Percentiles rank a stretch among this genome's conserved stretches.
phyloP scores from a whole-genome alignment of 2,329 filamentous ascomycete species.

The Ophiocordyceps robertsii region DNA sequence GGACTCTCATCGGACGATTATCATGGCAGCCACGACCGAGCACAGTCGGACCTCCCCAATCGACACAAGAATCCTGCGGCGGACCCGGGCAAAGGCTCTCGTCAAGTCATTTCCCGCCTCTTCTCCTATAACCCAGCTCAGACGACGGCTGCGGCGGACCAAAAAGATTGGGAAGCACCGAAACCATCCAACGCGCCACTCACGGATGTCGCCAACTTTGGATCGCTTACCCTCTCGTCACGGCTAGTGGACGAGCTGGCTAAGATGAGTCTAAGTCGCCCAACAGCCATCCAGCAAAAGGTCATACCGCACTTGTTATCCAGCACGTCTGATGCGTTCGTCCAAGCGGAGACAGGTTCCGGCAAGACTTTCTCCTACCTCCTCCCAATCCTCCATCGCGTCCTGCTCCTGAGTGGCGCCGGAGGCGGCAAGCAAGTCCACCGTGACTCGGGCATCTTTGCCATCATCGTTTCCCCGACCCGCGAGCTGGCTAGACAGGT shows the following conservation, averaged over 20 bases:
- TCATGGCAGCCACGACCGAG: slow-evolving; percentile 2
- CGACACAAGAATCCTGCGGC: slow-evolving; percentile 10
- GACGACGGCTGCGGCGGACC: slow-evolving; percentile 43
- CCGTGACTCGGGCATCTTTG: slow-evolving; percentile 80
- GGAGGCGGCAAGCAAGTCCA: slow-evolving; percentile 47
- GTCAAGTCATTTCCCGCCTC: slow-evolving; percentile 72
- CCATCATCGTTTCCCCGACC: slow-evolving; percentile 86
- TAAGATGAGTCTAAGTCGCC: slow-evolving; percentile 79
- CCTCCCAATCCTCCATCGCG: slow-evolving; percentile 77
- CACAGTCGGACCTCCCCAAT: slow-evolving; percentile 4
- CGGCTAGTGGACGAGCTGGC: slow-evolving; percentile 70
- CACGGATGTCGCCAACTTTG: slow-evolving; percentile 74
- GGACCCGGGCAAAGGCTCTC: slow-evolving; percentile 10
- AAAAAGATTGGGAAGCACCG: slow-evolving; percentile 38
- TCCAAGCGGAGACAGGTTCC: slow-evolving; percentile 93
- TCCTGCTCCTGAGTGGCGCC: slow-evolving; percentile 59
- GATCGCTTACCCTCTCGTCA: slow-evolving; percentile 68
- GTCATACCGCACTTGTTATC: slow-evolving; percentile 70
- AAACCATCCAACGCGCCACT: slow-evolving; percentile 86
- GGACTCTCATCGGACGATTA: neutral
- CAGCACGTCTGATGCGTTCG: slow-evolving; percentile 79
- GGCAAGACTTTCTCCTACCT: slow-evolving; percentile 97
- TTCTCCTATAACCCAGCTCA: slow-evolving; percentile 81
- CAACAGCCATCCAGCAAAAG: slow-evolving; percentile 88
- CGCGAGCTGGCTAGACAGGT: slow-evolving; percentile 93